Percentiles rank a stretch among this genome's conserved stretches.
These are phyloP conservation scores for Vitis hybrid DNA, from an alignment of 177 flowering plant genomes.

Conservation along the genomic window DNA sequence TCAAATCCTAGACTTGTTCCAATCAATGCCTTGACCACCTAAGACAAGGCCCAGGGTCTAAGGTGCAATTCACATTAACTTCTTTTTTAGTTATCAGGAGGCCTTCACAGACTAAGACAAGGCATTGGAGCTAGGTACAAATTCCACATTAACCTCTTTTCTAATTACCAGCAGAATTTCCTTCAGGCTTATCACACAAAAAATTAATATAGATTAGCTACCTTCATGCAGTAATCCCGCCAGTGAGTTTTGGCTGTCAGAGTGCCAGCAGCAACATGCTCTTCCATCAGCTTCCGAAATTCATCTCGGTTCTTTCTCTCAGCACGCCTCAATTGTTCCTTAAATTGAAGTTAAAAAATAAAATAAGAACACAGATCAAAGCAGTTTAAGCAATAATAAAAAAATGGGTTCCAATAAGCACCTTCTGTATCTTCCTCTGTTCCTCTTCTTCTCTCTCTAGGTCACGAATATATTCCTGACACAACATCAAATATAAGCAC, in stretches of 20 bases:
- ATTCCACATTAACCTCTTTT: too few relatives aligned
- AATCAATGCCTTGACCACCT: too few relatives aligned
- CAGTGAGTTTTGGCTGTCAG: constrained; percentile 84
- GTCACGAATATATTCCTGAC: constrained; percentile 87
- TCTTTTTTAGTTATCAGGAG: too few relatives aligned
- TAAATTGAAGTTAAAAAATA: background rate
- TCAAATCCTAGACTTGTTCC: too few relatives aligned
- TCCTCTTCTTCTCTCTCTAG: constrained; percentile 96
- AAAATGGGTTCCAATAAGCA: constrained; percentile 16
- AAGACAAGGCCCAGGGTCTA: too few relatives aligned
- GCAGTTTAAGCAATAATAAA: background rate
- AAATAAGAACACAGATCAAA: constrained; percentile 9
- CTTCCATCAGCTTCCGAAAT: constrained; percentile 88
- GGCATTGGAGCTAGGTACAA: too few relatives aligned
- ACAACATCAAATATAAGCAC: constrained; percentile 3
- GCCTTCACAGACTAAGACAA: too few relatives aligned
- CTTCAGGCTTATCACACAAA: background rate
- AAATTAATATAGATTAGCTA: constrained; percentile 17
- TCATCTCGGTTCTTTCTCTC: constrained; percentile 95
- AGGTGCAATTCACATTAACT: too few relatives aligned
- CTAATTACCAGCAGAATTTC: background rate
- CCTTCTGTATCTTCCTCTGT: constrained; percentile 88
- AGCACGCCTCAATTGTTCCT: constrained; percentile 81
- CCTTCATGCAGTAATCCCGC: constrained; percentile 91
- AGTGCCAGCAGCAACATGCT: constrained; percentile 66